phyloP scores from a whole-genome alignment of 169 alveolate species.

The Theileria parva region DNA sequence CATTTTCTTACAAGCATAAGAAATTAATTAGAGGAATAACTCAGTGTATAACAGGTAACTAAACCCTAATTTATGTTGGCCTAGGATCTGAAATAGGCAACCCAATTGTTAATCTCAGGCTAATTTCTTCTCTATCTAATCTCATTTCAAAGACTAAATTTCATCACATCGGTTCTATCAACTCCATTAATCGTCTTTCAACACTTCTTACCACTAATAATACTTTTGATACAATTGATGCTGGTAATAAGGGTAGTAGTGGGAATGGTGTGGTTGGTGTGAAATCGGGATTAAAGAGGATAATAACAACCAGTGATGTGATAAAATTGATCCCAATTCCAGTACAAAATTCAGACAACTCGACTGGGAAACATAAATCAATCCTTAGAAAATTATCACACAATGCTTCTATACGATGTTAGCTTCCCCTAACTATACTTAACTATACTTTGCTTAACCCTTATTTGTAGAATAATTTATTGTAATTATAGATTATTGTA shows the following conservation, averaged over 20 bases:
- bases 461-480: background rate
- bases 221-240: background rate
- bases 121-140: conserved; percentile 20
- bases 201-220: background rate
- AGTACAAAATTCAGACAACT: background rate
- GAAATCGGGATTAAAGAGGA: background rate
- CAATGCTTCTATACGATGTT: background rate
- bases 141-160: conserved; percentile 51
- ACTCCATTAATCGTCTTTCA: conserved; percentile 6
- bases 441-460: background rate
- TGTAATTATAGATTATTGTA: background rate
- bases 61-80: no score
- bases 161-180: conserved; percentile 28
- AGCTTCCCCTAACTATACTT: background rate
- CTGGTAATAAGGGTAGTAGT: background rate
- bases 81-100: background rate
- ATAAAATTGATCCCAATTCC: background rate
- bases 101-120: background rate
- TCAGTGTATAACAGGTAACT: conserved; percentile 16
- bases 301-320: background rate
- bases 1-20: conserved; percentile 61
- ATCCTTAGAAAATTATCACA: background rate
- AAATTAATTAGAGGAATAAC: conserved; percentile 19
- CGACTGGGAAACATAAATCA: background rate
- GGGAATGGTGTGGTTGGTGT: background rate